Conservation (phyloP, 2,329 filamentous ascomycete species). For the Colletotrichum shisoi region DNA sequence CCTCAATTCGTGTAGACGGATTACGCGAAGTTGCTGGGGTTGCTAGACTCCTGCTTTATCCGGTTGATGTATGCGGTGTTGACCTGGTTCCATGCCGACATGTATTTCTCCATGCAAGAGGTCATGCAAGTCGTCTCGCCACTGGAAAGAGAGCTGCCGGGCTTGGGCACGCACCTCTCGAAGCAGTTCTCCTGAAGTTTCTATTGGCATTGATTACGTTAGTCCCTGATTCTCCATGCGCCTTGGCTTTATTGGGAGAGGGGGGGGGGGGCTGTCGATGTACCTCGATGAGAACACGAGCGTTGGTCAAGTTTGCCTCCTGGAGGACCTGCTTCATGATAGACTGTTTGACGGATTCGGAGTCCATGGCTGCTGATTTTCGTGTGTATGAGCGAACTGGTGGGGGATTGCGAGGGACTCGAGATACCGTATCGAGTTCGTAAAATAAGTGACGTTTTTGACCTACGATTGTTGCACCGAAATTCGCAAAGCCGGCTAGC, state of each 20-base stretch:
- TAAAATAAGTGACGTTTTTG: constrained; percentile 10
- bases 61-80: constrained; percentile 72
- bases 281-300: constrained; percentile 74
- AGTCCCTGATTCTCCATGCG: constrained; percentile 3
- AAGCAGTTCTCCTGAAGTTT: constrained; percentile 86
- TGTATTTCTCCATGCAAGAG: constrained; percentile 86
- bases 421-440: neutral
- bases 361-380: constrained; percentile 60
- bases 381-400: constrained; percentile 36
- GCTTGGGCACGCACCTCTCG: constrained; percentile 76
- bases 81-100: constrained; percentile 79
- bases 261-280: constrained; percentile 40
- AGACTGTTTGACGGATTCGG: constrained; percentile 65
- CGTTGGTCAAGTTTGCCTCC: constrained; percentile 73
- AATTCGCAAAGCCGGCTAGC: constrained; percentile 18
- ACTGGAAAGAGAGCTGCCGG: constrained; percentile 71
- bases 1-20: neutral
- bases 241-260: neutral
- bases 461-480: constrained; percentile 8
- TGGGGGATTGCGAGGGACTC: neutral
- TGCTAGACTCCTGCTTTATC: constrained; percentile 65
- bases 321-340: constrained; percentile 71
- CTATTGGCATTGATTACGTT: constrained; percentile 50
- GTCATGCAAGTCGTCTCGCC: constrained; percentile 75
- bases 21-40: constrained; percentile 39